Conservation (phyloP, 257 asterid species). For the Penstemon barbatus region DNA sequence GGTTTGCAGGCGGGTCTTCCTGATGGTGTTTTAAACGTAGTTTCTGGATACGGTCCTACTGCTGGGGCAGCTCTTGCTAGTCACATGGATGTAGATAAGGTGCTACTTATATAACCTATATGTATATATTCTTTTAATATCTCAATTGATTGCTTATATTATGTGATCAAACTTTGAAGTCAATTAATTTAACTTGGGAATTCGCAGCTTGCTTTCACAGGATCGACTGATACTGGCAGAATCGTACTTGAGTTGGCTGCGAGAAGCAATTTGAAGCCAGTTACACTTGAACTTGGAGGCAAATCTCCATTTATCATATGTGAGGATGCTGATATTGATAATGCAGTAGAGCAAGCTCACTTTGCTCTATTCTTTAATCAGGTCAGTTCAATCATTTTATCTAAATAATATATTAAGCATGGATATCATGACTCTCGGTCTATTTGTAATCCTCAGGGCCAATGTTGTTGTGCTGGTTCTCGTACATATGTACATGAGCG, state of each 20-base stretch:
- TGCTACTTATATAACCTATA: slow-evolving; percentile 8
- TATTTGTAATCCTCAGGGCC: slow-evolving; percentile 47
- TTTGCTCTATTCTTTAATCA: slow-evolving; percentile 82
- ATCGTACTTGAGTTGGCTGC: slow-evolving; percentile 65
- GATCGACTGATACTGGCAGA: slow-evolving; percentile 73
- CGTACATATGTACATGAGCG: slow-evolving; percentile 79
- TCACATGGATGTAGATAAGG: slow-evolving; percentile 96
- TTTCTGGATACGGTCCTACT: slow-evolving; percentile 72
- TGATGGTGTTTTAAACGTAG: slow-evolving; percentile 70
- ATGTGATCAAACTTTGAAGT: too few species aligned
- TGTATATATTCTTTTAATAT: background rate
- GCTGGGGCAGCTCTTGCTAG: slow-evolving; percentile 90
- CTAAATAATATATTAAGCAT: background rate
- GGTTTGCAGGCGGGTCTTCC: slow-evolving; percentile 76
- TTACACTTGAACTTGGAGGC: slow-evolving; percentile 84
- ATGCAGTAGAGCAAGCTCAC: slow-evolving; percentile 70
- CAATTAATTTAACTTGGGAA: background rate
- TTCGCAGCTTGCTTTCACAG: slow-evolving; percentile 76
- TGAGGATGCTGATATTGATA: slow-evolving; percentile 71
- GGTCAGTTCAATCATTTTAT: slow-evolving; percentile 32
- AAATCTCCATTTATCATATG: slow-evolving; percentile 74
- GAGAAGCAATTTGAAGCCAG: slow-evolving; percentile 70
- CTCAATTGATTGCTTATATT: background rate
- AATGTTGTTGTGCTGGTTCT: slow-evolving; percentile 87
- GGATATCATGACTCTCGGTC: slow-evolving; percentile 2